Evolutionary conservation across 306 rosid genomes (phyloP), one percentile per base, ranked within the genome.

Genomic region (Quercus ilex): DNA sequence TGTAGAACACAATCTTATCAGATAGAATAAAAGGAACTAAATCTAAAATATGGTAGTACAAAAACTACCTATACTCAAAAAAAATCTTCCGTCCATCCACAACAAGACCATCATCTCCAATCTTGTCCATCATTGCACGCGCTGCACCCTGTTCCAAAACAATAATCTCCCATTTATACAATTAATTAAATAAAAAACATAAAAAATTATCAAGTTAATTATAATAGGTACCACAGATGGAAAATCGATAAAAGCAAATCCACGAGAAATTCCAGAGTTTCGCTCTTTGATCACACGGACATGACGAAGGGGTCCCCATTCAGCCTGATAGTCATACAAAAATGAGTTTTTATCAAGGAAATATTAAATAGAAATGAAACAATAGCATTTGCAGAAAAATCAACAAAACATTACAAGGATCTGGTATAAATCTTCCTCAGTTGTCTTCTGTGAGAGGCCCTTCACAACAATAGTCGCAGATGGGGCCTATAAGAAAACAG

Each of bases 261-360:
- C 99, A 20, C 99, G 92, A 11, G 99, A 95, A 69, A 86, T 78
- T 83, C 99, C 98, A 74, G 99, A 92, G 86, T 80, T 93, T 73
- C 99, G 90, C 88, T 95, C 99, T 85, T 91, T 95, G 85, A 95
- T 95, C 74, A 95, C 97, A 23, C 99, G 98, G 70, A 95, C 94
- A 86, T 93, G 99, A 56, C 99, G 93, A 75, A 95, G 98, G 31
- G 98, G 99, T 17, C 99, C 97, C 98, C 99, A 95, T 86, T 95
- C 99, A 69, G 97, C 91, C 99, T 95, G 82, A 79, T 56, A 81
- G 62, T 59, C 71, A 78, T 64, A 76, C 35, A 77, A 81, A 77
- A 46, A 59, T 55, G 5, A 38, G 64, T 78, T 74, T 73, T 62
- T 55, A 77, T 23, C n/a, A 43, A n/a, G 55, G 49, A 74, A 67